Evolutionary conservation across 169 alveolate genomes (phyloP).

Genomic region (Plasmodium ovale): DNA sequence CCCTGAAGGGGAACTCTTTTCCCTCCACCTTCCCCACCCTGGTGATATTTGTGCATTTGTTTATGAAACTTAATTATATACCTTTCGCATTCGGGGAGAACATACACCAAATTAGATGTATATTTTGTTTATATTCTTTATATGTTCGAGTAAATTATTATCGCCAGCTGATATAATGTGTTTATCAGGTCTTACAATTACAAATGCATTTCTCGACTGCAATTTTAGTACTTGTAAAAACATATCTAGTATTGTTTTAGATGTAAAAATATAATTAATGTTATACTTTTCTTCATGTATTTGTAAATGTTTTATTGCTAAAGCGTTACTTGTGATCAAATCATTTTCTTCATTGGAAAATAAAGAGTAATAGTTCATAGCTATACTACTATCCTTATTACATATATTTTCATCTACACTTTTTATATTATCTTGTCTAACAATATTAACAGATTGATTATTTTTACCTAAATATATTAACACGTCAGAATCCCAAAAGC

Average conservation of each 20-base stretch:
- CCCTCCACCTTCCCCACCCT: no score
- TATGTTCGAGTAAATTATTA: conserved; percentile 16
- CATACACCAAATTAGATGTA: conserved; percentile 18
- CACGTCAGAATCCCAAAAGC: conserved; percentile 67
- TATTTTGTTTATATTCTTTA: conserved; percentile 28
- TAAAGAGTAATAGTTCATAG: conserved; percentile 6
- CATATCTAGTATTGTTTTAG: conserved; percentile 49
- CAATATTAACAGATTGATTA: conserved; percentile 6
- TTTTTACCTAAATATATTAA: conserved; percentile 18
- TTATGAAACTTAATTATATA: no score
- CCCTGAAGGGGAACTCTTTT: no score
- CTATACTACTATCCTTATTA: neutral
- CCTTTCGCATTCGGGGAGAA: no score
- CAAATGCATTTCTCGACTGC: conserved; percentile 45
- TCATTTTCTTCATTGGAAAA: neutral
- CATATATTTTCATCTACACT: neutral
- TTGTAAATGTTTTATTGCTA: conserved; percentile 21
- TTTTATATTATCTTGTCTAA: neutral
- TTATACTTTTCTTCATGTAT: conserved; percentile 9
- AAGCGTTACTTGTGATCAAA: neutral
- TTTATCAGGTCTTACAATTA: conserved; percentile 70
- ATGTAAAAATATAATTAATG: conserved; percentile 42
- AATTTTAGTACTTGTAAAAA: conserved; percentile 34
- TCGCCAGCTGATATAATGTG: conserved; percentile 64
- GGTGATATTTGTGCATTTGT: no score